Percentiles rank a stretch among this genome's conserved stretches.
Evolutionary conservation across 129 eudicot genomes (phyloP).

Genomic region (Flaveria sonorensis): DNA sequence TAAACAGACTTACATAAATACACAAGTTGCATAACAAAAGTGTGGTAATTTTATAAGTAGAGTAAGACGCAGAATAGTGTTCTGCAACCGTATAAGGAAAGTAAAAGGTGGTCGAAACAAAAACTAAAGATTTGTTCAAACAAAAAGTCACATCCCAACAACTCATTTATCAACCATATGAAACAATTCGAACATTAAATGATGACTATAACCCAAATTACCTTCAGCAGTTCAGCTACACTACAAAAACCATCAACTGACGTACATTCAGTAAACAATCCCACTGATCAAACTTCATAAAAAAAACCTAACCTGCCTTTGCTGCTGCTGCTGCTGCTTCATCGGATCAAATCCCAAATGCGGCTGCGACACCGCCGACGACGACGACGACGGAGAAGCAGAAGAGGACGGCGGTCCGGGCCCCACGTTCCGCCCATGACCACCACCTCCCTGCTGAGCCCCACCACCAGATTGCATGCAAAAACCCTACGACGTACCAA

Average conservation of each 20-base stretch:
- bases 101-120: no score
- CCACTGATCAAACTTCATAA: conserved; percentile 21
- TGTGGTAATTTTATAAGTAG: no score
- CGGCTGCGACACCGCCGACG: conserved; percentile 60
- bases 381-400: conserved; percentile 82
- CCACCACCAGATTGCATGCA: conserved; percentile 89
- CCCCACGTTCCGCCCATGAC: conserved; percentile 50
- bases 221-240: background rate
- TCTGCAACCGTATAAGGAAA: no score
- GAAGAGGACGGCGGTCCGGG: conserved; percentile 65
- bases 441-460: conserved; percentile 60
- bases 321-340: conserved; percentile 74
- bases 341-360: conserved; percentile 67
- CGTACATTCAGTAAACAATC: conserved; percentile 9
- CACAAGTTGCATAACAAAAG: background rate
- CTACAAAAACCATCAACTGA: background rate
- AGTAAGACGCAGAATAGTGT: background rate
- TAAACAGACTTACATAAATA: background rate
- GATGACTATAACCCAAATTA: background rate
- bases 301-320: conserved; percentile 75
- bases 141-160: background rate
- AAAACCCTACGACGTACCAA: conserved; percentile 4
- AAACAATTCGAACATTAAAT: background rate
- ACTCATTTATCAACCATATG: background rate
- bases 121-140: no score